Evolutionary conservation across 208 protist species (phyloP), one percentile per base, ranked within the genome.

Genomic region (Leptomonas seymouri): DNA sequence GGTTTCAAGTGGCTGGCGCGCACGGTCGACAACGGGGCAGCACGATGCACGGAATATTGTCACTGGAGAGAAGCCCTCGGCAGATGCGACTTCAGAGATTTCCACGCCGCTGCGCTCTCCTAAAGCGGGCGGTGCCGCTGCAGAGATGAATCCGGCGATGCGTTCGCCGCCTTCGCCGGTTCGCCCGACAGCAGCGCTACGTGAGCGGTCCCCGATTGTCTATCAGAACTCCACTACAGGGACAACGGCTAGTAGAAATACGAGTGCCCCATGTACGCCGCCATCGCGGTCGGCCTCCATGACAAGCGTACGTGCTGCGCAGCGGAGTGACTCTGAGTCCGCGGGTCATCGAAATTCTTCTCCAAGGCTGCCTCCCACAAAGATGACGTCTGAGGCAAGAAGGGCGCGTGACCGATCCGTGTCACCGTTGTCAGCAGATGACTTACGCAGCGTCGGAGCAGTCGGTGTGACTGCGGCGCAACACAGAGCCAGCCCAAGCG

Each of bases 401-500:
- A 45, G 23, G 48, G 3, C 16, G 0, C 3, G 59, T 27, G 28
- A 3, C 15, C 42, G 7, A n/a, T 7, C 39, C 30, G 64, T 61
- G n/a, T 54, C 53, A 20, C 53, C 64, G 2, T 41, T 61, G n/a
- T 61, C 64, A 3, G 41, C 51, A 21, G 50, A 46, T 20, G 63
- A 68, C 39, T 16, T 59, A 39, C 7, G 34, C 34, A 3, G 48
- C 21, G n/a, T 21, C 7, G 23, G 3, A 3, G 5, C 16, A 30
- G 48, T 21, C 2, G 21, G n/a, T 8, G 6, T n/a, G 23, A 7
- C 23, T 25, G 21, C 48, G 48, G 16, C 48, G n/a, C 48, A 2
- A n/a, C 48, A 5, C 48, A 8, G 21, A 9, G 48, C 21, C 46
- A n/a, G 12, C 46, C 7, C 16, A 15, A 25, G 31, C 60, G 23